Evolutionary conservation across 2,329 filamentous ascomycete genomes (phyloP), one percentile per base, ranked within the genome.

Genomic region (Amphichorda felina): DNA sequence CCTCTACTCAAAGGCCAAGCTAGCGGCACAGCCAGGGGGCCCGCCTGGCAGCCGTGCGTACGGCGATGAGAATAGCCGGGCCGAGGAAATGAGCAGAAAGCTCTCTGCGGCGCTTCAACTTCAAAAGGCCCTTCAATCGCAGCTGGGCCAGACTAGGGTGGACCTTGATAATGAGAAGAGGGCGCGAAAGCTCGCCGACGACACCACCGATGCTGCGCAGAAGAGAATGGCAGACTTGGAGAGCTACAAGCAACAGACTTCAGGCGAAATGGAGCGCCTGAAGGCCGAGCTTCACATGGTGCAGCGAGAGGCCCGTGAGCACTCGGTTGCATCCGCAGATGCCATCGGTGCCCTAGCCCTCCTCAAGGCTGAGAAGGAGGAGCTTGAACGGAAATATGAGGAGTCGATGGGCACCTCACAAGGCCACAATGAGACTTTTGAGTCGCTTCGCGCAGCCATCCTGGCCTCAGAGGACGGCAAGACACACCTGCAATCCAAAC

Each of bases 1-100:
- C 1, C 82, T 91, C 1, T 96, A 96, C 57, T 85, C 88, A 24
- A 94, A 93, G 53, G 87, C 93, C 3, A 95, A 86, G 53, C 65
- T 95, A 35, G 88, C 88, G 21, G 88, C 87, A 7, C 81, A 87
- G 43, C 48, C 57, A 7, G 22, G 22, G 4, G 13, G 25, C 18
- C 4, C 19, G 17, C 11, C 18, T 9, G 21, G 19, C 7, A 86
- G 80, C 46, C 70, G 76, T 35, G 66, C 66, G 29, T 72, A 73
- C 34, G 66, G 75, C 26, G 71, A 71, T 11, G 79, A 82, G 19
- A 45, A 47, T 5, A 47, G 45, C 8, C 48, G 58, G 26, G 70
- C 75, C 6, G 72, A 72, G 8, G 88, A 94, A 40, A 74, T 94
- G 42, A 82, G 76, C 50, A 77, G 77, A 47, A 87, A 91, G 47